These are phyloP conservation scores for Nigrospora oryzae DNA, from an alignment of 2,329 filamentous ascomycete species.

Conservation along the genomic window DNA sequence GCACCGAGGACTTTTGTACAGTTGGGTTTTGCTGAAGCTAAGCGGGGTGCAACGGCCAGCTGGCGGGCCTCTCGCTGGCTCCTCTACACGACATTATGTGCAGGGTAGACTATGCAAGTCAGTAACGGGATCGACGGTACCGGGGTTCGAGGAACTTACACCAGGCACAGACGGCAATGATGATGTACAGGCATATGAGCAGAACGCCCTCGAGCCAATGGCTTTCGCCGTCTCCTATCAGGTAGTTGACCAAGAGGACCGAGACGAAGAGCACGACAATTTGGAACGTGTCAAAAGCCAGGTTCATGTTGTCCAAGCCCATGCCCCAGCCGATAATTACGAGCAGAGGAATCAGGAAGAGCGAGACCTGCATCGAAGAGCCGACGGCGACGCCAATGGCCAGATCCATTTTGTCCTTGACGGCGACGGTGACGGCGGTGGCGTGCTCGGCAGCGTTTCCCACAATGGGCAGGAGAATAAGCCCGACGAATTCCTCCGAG, in stretches of 20 bases:
- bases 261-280: conserved; percentile 78
- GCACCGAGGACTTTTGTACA: too few relatives aligned
- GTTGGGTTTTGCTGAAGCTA: too few relatives aligned
- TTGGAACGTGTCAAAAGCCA: conserved; percentile 85
- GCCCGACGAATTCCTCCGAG: conserved; percentile 67
- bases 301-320: conserved; percentile 62
- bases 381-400: conserved; percentile 75
- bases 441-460: conserved; percentile 78
- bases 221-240: conserved; percentile 75
- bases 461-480: conserved; percentile 76
- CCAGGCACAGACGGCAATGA: conserved; percentile 64
- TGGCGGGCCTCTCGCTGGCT: too few relatives aligned
- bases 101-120: too few relatives aligned
- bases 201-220: conserved; percentile 76
- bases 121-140: too few relatives aligned
- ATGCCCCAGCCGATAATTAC: conserved; percentile 75
- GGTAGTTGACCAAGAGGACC: conserved; percentile 76
- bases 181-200: conserved; percentile 69
- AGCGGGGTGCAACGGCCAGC: too few relatives aligned
- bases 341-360: conserved; percentile 70
- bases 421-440: conserved; percentile 69
- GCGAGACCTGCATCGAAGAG: conserved; percentile 71
- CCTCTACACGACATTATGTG: too few relatives aligned
- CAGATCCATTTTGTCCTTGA: conserved; percentile 80
- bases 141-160: conserved; percentile 33